Percentiles rank a stretch among this genome's conserved stretches.
These are phyloP conservation scores for Entamoeba moshkovskii DNA, from an alignment of 208 protist genomes.

Conservation along the genomic window DNA sequence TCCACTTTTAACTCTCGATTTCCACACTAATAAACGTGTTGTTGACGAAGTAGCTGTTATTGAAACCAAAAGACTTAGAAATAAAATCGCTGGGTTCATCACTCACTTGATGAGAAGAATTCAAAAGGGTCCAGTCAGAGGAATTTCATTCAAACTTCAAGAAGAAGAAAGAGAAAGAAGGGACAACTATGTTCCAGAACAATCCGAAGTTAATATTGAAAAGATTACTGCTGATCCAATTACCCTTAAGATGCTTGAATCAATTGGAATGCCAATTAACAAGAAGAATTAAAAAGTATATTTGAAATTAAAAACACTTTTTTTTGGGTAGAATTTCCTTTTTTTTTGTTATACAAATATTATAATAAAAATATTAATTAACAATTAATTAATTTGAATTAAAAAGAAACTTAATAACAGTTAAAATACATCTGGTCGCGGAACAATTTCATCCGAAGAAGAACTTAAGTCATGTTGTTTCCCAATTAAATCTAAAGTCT, in stretches of 20 bases:
- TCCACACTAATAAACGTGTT: constrained; percentile 93
- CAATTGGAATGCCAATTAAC: background rate
- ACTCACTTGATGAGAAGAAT: constrained; percentile 91
- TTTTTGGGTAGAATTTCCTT: too few relatives aligned
- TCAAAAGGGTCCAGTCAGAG: constrained; percentile 76
- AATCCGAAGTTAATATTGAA: constrained; percentile 43
- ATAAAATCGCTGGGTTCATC: constrained; percentile 64
- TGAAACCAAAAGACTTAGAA: constrained; percentile 94
- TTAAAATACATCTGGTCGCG: too few relatives aligned
- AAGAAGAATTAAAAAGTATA: background rate
- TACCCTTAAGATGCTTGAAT: constrained; percentile 18
- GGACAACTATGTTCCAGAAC: constrained; percentile 94
- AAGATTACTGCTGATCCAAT: background rate
- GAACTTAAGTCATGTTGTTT: too few relatives aligned
- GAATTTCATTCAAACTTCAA: constrained; percentile 99
- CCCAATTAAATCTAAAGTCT: too few relatives aligned
- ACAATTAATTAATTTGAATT: too few relatives aligned
- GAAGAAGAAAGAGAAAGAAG: constrained; percentile 98
- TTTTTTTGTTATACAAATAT: too few relatives aligned
- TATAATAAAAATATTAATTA: too few relatives aligned
- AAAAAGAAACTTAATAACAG: too few relatives aligned
- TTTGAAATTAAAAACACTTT: too few relatives aligned
- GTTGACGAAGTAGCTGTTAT: constrained; percentile 80
- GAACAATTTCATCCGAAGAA: too few relatives aligned
- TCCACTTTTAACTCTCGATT: constrained; percentile 87